These are phyloP conservation scores for Sutorius eximius DNA, from an alignment of 1,284 basidiomycete species.

Conservation along the genomic window DNA sequence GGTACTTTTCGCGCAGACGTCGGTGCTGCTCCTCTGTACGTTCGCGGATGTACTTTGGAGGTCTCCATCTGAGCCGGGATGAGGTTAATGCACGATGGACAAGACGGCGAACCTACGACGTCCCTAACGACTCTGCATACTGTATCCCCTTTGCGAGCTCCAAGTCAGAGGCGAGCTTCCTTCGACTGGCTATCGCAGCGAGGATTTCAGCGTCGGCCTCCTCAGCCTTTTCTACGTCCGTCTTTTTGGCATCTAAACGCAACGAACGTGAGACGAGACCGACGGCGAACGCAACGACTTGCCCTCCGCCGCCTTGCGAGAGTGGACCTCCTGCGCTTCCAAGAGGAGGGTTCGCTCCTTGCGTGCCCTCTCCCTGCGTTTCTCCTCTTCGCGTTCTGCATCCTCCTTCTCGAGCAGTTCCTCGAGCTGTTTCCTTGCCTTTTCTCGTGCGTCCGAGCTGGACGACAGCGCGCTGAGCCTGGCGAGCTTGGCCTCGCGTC, in stretches of 20 bases:
- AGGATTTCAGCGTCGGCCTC: slow-evolving; percentile 91
- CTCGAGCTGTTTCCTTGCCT: slow-evolving; percentile 51
- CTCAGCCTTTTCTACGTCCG: slow-evolving; percentile 76
- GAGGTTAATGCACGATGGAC: slow-evolving; percentile 3
- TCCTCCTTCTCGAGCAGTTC: slow-evolving; percentile 71
- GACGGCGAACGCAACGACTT: neutral
- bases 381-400: slow-evolving; percentile 75
- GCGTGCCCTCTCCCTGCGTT: slow-evolving; percentile 67
- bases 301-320: slow-evolving; percentile 80
- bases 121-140: slow-evolving; percentile 85
- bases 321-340: slow-evolving; percentile 92
- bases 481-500: slow-evolving; percentile 78
- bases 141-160: slow-evolving; percentile 92
- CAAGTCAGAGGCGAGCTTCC: slow-evolving; percentile 88
- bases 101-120: slow-evolving; percentile 55
- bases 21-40: slow-evolving; percentile 70
- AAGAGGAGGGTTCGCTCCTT: slow-evolving; percentile 83
- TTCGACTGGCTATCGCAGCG: slow-evolving; percentile 86
- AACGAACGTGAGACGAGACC: slow-evolving; percentile 4
- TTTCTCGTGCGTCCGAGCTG: slow-evolving; percentile 52
- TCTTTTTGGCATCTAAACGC: slow-evolving; percentile 78
- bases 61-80: slow-evolving; percentile 67
- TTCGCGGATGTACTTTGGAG: slow-evolving; percentile 82
- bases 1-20: slow-evolving; percentile 82
- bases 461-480: slow-evolving; percentile 66